Evolutionary conservation across 768 basidiomycete genomes (phyloP).

Genomic region (Infundibulicybe gibba): DNA sequence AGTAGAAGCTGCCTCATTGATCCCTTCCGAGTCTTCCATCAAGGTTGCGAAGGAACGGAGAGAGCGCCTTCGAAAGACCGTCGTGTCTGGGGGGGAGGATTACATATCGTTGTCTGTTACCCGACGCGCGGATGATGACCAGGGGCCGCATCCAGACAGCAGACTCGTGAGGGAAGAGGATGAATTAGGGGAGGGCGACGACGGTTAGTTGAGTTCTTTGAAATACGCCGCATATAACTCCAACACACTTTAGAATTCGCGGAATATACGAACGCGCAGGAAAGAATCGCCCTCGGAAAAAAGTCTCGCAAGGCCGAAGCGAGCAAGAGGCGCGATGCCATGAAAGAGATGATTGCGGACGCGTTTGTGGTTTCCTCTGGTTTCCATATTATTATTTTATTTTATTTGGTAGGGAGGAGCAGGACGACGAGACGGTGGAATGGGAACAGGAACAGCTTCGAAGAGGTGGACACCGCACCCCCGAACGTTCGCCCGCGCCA

Average conservation of each 20-base stretch:
- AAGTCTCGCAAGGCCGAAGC: constrained; percentile 74
- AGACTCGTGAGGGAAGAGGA: constrained; percentile 83
- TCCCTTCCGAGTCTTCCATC: constrained; percentile 72
- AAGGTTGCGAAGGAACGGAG: constrained; percentile 72
- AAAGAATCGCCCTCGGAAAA: constrained; percentile 82
- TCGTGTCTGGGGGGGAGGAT: constrained; percentile 52
- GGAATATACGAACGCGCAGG: constrained; percentile 85
- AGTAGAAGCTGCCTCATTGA: constrained; percentile 32
- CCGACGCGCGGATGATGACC: constrained; percentile 44
- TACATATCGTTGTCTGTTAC: constrained; percentile 77
- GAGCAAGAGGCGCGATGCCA: constrained; percentile 58
- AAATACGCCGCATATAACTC: not conserved
- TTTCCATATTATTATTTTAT: not conserved
- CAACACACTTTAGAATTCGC: constrained; percentile 57
- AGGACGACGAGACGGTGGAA: constrained; percentile 80
- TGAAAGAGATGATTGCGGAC: constrained; percentile 81
- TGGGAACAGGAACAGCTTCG: constrained; percentile 86
- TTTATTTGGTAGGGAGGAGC: constrained; percentile 52
- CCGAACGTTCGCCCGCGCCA: constrained; percentile 26
- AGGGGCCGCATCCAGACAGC: constrained; percentile 84
- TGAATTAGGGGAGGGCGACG: constrained; percentile 84
- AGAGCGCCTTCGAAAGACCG: constrained; percentile 56
- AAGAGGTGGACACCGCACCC: constrained; percentile 58
- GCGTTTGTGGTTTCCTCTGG: constrained; percentile 45
- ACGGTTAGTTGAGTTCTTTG: constrained; percentile 49